Percentiles rank a stretch among this genome's conserved stretches.
Conservation (phyloP, 306 rosid species). For the Gastrolobium bilobum region DNA sequence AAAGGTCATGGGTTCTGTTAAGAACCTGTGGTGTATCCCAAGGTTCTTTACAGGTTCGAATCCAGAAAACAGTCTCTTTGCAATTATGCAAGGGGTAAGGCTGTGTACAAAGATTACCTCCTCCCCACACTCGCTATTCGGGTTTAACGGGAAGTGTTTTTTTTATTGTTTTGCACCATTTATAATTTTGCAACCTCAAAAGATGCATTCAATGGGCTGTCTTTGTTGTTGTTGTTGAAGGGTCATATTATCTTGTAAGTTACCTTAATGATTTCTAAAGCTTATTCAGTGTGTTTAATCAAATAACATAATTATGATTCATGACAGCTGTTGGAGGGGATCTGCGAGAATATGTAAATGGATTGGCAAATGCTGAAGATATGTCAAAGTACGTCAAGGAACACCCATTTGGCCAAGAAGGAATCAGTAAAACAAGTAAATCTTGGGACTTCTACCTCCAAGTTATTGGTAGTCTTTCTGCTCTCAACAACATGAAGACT, state of each 20-base stretch:
- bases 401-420: conserved; percentile 71
- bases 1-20: no score
- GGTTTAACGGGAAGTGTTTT: no score
- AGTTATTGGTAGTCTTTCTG: conserved; percentile 50
- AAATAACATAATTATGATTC: conserved; percentile 1
- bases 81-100: no score
- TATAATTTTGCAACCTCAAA: background rate
- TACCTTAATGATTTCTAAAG: background rate
- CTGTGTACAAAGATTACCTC: no score
- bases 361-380: conserved; percentile 63
- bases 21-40: no score
- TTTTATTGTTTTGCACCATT: background rate
- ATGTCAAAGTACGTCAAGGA: conserved; percentile 59
- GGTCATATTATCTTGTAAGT: background rate
- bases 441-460: conserved; percentile 69
- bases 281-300: conserved; percentile 4
- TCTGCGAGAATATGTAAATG: conserved; percentile 66
- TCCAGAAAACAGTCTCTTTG: no score
- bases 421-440: conserved; percentile 56
- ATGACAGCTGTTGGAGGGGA: conserved; percentile 70
- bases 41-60: no score
- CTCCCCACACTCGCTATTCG: no score
- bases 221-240: background rate
- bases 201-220: background rate
- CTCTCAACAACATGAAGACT: background rate